These are phyloP conservation scores for Suillus subaureus DNA, from an alignment of 768 basidiomycete species.

Conservation along the genomic window DNA sequence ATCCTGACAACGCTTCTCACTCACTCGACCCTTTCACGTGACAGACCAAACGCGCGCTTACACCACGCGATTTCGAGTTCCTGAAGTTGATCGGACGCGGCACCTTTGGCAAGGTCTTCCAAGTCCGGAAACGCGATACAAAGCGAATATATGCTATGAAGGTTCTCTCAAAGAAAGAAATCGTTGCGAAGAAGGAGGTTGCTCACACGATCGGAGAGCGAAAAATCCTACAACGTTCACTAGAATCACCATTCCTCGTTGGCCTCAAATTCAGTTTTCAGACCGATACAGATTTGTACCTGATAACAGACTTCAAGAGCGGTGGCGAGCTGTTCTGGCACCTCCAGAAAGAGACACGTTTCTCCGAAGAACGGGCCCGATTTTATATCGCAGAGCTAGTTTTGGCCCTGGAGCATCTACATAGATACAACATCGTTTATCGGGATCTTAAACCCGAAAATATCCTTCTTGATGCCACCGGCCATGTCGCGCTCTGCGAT, in stretches of 20 bases:
- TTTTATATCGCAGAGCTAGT: conserved; percentile 98
- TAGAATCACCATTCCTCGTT: conserved; percentile 96
- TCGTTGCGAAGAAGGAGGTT: conserved; percentile 98
- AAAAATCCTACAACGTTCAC: conserved; percentile 93
- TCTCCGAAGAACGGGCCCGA: conserved; percentile 88
- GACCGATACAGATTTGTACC: conserved; percentile 91
- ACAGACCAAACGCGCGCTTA: conserved; percentile 83
- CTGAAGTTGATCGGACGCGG: conserved; percentile 98
- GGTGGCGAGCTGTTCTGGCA: conserved; percentile 99
- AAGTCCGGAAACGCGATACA: conserved; percentile 97
- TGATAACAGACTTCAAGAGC: conserved; percentile 98
- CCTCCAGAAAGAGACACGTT: conserved; percentile 92
- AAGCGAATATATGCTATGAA: conserved; percentile 99
- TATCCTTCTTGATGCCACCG: conserved; percentile 96
- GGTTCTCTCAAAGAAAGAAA: conserved; percentile 97
- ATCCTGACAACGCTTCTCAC: conserved; percentile 23
- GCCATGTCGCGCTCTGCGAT: conserved; percentile 97
- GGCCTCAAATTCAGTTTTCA: conserved; percentile 99
- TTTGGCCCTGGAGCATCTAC: conserved; percentile 93
- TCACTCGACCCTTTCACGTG: conserved; percentile 18
- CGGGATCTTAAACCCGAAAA: conserved; percentile 99
- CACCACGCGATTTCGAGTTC: conserved; percentile 97
- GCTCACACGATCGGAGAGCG: conserved; percentile 99
- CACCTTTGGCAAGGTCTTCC: conserved; percentile 98
- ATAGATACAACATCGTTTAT: conserved; percentile 96